Conservation (phyloP, 1,284 basidiomycete species). For the Heterobasidion parviporum region DNA sequence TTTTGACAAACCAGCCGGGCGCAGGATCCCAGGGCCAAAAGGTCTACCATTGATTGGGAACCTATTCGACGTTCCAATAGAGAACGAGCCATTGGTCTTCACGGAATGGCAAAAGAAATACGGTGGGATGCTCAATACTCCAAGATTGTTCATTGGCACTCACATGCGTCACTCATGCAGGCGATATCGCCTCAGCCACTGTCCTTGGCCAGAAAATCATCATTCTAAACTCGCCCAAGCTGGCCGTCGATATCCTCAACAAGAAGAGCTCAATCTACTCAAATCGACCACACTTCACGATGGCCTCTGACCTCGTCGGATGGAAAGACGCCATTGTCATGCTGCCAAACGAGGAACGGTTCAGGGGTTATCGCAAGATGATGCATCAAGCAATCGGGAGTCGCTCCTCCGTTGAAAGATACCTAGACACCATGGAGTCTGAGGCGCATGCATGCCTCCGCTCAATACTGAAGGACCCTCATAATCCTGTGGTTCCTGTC, state of each 20-base stretch:
- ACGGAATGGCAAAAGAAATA: slow-evolving; percentile 12
- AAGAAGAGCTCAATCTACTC: slow-evolving; percentile 20
- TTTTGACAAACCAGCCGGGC: slow-evolving; percentile 7
- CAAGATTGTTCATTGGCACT: not conserved
- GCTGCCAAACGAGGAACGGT: slow-evolving; percentile 14
- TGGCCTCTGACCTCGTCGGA: slow-evolving; percentile 17
- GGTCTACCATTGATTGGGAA: slow-evolving; percentile 16
- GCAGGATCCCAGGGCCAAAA: slow-evolving; percentile 13
- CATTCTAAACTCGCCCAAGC: slow-evolving; percentile 17
- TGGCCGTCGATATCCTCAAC: slow-evolving; percentile 17
- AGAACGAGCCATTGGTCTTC: slow-evolving; percentile 12
- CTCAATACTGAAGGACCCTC: slow-evolving; percentile 12
- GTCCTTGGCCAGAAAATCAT: slow-evolving; percentile 18
- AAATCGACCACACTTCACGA: slow-evolving; percentile 16
- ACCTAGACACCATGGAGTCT: slow-evolving; percentile 16
- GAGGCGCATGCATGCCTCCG: slow-evolving; percentile 16
- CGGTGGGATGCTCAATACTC: slow-evolving; percentile 6
- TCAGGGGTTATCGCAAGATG: slow-evolving; percentile 15
- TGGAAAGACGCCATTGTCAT: slow-evolving; percentile 14
- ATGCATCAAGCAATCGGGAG: slow-evolving; percentile 19
- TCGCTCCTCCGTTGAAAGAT: slow-evolving; percentile 16
- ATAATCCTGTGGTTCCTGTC: slow-evolving; percentile 15
- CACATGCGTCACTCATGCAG: slow-evolving; percentile 4
- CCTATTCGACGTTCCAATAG: slow-evolving; percentile 13
- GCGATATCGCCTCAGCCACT: slow-evolving; percentile 18